Evolutionary conservation across 768 basidiomycete genomes (phyloP).

Genomic region (Fibroporia radiculosa): DNA sequence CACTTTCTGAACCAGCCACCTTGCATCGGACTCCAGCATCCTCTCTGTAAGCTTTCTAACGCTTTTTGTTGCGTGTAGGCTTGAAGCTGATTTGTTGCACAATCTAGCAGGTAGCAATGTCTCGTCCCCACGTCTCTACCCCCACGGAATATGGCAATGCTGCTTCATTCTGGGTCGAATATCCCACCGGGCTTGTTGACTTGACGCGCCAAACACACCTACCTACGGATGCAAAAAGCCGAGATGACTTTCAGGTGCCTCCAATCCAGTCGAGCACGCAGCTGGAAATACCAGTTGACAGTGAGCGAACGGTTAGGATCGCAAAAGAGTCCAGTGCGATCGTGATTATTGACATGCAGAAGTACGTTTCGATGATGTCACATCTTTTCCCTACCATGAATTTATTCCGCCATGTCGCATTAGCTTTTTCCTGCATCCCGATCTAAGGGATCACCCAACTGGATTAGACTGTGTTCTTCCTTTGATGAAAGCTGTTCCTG

Average conservation of each 20-base stretch:
- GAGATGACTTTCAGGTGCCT: conserved; percentile 15
- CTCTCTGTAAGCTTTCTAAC: too few relatives aligned
- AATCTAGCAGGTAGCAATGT: conserved; percentile 23
- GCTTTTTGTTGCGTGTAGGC: too few relatives aligned
- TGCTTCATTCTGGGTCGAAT: conserved; percentile 60
- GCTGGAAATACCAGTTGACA: conserved; percentile 47
- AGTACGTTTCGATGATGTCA: conserved; percentile 32
- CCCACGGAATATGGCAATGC: conserved; percentile 49
- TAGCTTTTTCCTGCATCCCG: conserved; percentile 61
- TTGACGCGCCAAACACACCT: conserved; percentile 43
- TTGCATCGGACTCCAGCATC: too few relatives aligned
- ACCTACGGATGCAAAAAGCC: conserved; percentile 10
- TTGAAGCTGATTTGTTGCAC: too few relatives aligned
- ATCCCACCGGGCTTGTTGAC: conserved; percentile 56
- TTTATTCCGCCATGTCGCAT: neutral
- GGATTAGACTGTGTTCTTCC: conserved; percentile 54
- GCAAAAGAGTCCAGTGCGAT: conserved; percentile 42
- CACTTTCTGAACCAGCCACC: too few relatives aligned
- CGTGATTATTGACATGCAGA: conserved; percentile 72
- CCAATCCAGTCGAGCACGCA: conserved; percentile 30
- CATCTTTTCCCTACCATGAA: neutral
- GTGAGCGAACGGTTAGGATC: conserved; percentile 42
- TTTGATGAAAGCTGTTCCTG: conserved; percentile 39
- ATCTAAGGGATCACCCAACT: conserved; percentile 43
- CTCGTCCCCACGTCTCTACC: conserved; percentile 35